Base-by-base conservation (phyloP, 2,329 filamentous ascomycete genomes). In the Paecilomyces sp. region DNA sequence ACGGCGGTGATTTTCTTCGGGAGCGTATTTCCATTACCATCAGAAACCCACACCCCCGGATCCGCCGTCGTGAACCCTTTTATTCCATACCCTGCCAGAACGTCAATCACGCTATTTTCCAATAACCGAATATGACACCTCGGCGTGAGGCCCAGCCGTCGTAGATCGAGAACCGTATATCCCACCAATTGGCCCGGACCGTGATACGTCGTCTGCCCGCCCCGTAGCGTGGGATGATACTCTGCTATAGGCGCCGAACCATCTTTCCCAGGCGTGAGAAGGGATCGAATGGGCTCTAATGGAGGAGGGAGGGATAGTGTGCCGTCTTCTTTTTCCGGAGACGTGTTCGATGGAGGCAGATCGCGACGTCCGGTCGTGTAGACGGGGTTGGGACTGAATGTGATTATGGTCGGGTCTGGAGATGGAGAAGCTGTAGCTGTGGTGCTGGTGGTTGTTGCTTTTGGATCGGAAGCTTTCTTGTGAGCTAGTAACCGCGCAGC, bases 151-250 rank as follows among this genome's bases (percentile, higher is more conserved):
- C 78, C 76, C 64, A 91, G 83, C 11, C 83, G 81, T 58, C 85
- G 85, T 59, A 97, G 82, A 73, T 96, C 91, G n/a, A 96, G 73
- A 56, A 97, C 85, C 2, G 93, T 91, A 80, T 96, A 99, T n/a
- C 92, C 85, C 36, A 97, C 90, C 55, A 96, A 77, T 73, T 99
- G 94, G 0, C 93, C 93, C 0, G 93, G 94, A 0, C 93, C 94
- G 72, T 99, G 94, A 78, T 96, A 97, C 2, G 94, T 97, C 0
- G 91, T 92, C 65, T 96, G 86, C 0, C 94, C 94, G 62, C 94
- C 94, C 58, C 94, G 87, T n/a, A 86, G 83, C 13, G 90, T 88
- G 67, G 87, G 82, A 52, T 85, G 75, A 66, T 94, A 85, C n/a
- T 83, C 79, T 2, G 88, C 89, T 28, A 71, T 66, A 36, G 77